Evolutionary conservation across 2,329 filamentous ascomycete genomes (phyloP).

Genomic region (Talaromyces funiculosus): DNA sequence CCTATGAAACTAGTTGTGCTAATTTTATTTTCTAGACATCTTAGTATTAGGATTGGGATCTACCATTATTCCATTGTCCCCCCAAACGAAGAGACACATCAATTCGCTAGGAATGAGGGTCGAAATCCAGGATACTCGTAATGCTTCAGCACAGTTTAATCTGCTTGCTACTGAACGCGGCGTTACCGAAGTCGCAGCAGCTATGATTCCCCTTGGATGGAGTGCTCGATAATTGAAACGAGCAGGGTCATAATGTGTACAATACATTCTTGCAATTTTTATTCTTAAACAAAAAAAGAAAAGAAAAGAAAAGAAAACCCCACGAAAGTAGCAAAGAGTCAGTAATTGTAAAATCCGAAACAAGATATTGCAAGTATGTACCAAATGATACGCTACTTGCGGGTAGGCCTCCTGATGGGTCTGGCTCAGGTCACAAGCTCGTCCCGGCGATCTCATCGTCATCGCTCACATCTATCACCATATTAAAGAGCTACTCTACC

Average conservation of each 20-base stretch:
- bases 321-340: no score
- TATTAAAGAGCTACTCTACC: not conserved
- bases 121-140: slow-evolving; percentile 85
- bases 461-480: no score
- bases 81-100: slow-evolving; percentile 65
- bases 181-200: slow-evolving; percentile 76
- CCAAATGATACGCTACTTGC: not conserved
- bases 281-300: not conserved
- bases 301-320: not conserved
- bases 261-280: not conserved
- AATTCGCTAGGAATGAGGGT: slow-evolving; percentile 74
- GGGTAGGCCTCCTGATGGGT: not conserved
- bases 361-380: not conserved
- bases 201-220: slow-evolving; percentile 82
- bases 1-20: not conserved
- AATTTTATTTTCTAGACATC: slow-evolving; percentile 54
- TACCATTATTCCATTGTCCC: slow-evolving; percentile 68
- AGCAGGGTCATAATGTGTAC: not conserved
- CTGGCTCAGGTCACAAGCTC: not conserved
- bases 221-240: slow-evolving; percentile 36
- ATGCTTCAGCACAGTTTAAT: slow-evolving; percentile 93
- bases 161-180: slow-evolving; percentile 90
- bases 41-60: slow-evolving; percentile 83
- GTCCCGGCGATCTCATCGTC: not conserved
- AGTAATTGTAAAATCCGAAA: not conserved